Evolutionary conservation across 345 rosid species (phyloP).

Genomic region (Euphorbia tirucalli): DNA sequence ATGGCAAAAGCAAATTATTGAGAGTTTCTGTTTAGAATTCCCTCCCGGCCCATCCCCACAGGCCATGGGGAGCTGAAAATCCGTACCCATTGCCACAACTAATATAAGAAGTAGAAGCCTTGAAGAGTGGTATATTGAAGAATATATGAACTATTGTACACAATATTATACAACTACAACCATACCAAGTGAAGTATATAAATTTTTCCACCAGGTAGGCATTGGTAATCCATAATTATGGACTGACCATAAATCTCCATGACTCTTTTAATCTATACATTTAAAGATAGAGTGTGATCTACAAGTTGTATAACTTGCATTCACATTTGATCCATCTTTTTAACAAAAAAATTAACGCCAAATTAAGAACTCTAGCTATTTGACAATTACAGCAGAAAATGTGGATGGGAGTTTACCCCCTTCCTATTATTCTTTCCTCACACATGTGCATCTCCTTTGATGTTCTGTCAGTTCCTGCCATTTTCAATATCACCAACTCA

Average conservation of each 20-base stretch:
- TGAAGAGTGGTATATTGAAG: constrained; percentile 12
- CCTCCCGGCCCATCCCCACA: no score
- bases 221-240: constrained; percentile 16
- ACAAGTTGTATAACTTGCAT: constrained; percentile 9
- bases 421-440: constrained; percentile 40
- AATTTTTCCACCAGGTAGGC: no score
- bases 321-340: neutral
- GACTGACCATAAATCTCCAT: constrained; percentile 4
- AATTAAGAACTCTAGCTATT: neutral
- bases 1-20: no score
- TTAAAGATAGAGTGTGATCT: neutral
- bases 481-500: constrained; percentile 12
- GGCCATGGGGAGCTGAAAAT: no score
- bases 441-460: constrained; percentile 66
- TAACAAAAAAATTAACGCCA: no score
- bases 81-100: no score
- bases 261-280: constrained; percentile 19
- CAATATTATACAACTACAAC: constrained; percentile 24
- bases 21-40: no score
- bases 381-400: constrained; percentile 13
- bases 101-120: no score
- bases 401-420: constrained; percentile 10
- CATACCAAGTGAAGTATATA: constrained; percentile 17
- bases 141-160: constrained; percentile 11
- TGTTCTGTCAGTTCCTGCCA: constrained; percentile 72